Conservation (phyloP, 257 asterid species). For the Solanum rostratum region DNA sequence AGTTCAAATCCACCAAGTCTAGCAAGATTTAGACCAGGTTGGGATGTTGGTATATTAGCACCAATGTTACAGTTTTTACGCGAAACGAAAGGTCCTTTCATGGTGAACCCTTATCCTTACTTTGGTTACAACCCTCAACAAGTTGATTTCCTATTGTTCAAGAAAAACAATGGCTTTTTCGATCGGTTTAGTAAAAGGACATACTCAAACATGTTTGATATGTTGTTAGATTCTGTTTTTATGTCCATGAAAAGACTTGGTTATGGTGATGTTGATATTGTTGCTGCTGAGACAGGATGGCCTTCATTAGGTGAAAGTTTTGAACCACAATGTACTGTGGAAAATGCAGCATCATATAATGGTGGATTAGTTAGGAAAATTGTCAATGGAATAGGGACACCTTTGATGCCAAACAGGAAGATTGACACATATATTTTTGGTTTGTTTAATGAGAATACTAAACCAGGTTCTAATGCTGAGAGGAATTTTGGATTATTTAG, state of each 20-base stretch:
- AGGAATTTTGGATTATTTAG: constrained; percentile 74
- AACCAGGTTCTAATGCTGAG: constrained; percentile 56
- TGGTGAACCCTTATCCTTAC: constrained; percentile 92
- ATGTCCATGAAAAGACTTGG: constrained; percentile 65
- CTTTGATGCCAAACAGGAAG: constrained; percentile 58
- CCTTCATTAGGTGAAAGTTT: constrained; percentile 47
- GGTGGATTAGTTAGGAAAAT: constrained; percentile 47
- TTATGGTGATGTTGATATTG: constrained; percentile 58
- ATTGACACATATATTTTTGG: constrained; percentile 58
- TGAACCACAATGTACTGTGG: constrained; percentile 57
- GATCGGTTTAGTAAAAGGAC: constrained; percentile 27
- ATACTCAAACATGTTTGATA: constrained; percentile 68
- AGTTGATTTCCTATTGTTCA: constrained; percentile 35
- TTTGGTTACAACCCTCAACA: constrained; percentile 50
- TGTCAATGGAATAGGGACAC: constrained; percentile 54
- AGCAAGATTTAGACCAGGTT: constrained; percentile 65
- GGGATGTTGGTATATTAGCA: constrained; percentile 57
- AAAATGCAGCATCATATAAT: constrained; percentile 63
- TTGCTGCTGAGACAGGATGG: constrained; percentile 91
- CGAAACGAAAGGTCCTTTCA: constrained; percentile 57
- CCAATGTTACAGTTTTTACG: constrained; percentile 59
- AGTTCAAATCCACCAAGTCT: constrained; percentile 56
- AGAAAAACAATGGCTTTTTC: constrained; percentile 14
- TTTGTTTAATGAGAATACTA: constrained; percentile 68
- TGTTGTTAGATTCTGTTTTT: constrained; percentile 57